phyloP scores from a whole-genome alignment of 306 rosid species.

The Ziziphus jujuba region DNA sequence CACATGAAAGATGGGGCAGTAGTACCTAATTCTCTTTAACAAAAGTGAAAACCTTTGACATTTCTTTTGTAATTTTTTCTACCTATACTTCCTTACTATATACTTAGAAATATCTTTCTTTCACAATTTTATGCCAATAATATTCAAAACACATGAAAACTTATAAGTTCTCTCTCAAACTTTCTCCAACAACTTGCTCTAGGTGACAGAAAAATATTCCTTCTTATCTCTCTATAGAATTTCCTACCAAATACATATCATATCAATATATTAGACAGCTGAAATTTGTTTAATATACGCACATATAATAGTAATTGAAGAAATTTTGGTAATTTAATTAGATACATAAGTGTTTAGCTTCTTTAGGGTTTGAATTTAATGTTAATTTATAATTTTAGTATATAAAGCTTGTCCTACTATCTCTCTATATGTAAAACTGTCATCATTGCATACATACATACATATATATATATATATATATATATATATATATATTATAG shows the following conservation, averaged over 20 bases:
- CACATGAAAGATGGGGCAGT: neutral
- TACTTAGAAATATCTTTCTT: slow-evolving; percentile 2
- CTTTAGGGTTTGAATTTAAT: too few relatives aligned
- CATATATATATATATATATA: too few relatives aligned
- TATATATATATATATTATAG: too few relatives aligned
- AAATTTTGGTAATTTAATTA: too few relatives aligned
- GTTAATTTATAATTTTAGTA: too few relatives aligned
- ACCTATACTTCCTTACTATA: neutral
- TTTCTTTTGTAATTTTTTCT: neutral
- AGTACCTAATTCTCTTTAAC: slow-evolving; percentile 5
- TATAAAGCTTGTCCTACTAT: too few relatives aligned
- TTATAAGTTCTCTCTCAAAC: neutral
- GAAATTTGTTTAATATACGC: too few relatives aligned
- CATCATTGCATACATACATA: too few relatives aligned
- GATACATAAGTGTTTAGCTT: too few relatives aligned
- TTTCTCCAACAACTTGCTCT: neutral
- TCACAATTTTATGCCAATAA: neutral
- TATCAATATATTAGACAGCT: neutral
- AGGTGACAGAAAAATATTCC: too few relatives aligned
- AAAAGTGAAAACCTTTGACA: neutral
- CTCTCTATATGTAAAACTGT: too few relatives aligned
- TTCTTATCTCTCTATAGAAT: neutral
- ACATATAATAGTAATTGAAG: too few relatives aligned
- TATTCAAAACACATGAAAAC: neutral
- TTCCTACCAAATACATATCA: slow-evolving; percentile 13